phyloP scores from a whole-genome alignment of 306 rosid species.

The Casuarina glauca region DNA sequence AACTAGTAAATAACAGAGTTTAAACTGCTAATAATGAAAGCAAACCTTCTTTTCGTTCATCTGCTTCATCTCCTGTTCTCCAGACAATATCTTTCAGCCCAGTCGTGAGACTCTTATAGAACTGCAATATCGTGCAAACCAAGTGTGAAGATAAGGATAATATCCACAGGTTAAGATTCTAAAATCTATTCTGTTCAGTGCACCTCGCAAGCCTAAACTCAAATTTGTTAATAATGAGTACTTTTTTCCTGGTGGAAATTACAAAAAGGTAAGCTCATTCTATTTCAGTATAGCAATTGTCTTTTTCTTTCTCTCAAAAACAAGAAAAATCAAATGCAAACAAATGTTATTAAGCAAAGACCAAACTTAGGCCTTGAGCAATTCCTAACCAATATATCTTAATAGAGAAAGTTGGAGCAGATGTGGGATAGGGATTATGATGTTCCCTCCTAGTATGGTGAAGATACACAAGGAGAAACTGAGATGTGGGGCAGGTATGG shows the following conservation, averaged over 20 bases:
- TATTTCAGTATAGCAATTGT: not conserved
- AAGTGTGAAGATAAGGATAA: constrained; percentile 9
- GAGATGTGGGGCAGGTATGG: not conserved
- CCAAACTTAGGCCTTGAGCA: not conserved
- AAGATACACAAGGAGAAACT: not conserved
- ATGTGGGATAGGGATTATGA: not conserved
- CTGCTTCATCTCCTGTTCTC: constrained; percentile 67
- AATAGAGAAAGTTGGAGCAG: not conserved
- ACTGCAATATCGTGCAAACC: constrained; percentile 48
- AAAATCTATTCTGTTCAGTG: not conserved
- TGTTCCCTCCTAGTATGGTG: not conserved
- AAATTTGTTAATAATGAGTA: too few species aligned
- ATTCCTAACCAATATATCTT: not conserved
- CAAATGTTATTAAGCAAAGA: not conserved
- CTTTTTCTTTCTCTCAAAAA: not conserved
- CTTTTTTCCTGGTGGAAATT: too few species aligned
- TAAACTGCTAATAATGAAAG: constrained; percentile 16
- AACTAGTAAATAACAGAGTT: not conserved
- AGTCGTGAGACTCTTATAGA: constrained; percentile 69
- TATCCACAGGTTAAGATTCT: not conserved
- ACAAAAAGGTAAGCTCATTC: not conserved
- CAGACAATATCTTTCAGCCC: constrained; percentile 92
- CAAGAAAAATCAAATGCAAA: not conserved
- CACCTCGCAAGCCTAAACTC: not conserved
- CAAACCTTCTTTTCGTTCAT: constrained; percentile 58